phyloP scores from a whole-genome alignment of 2,329 filamentous ascomycete species.

The Fusarium luffae region DNA sequence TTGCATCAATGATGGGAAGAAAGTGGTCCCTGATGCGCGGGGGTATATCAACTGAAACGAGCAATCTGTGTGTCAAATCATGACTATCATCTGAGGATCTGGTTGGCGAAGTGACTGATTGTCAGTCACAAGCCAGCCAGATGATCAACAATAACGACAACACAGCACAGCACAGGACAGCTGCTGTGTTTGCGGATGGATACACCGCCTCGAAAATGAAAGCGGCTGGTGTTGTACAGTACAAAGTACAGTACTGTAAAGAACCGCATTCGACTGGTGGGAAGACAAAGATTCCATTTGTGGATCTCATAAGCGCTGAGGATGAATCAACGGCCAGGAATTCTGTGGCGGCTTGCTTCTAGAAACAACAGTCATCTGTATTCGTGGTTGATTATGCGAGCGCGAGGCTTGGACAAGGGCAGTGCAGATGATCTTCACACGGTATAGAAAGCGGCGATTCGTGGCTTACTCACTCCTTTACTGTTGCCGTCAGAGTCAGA shows the following conservation, averaged over 20 bases:
- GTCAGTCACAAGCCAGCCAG: constrained; percentile 34
- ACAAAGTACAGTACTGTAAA: constrained; percentile 3
- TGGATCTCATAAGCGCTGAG: constrained; percentile 15
- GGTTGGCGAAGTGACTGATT: constrained; percentile 40
- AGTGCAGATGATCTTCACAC: constrained; percentile 14
- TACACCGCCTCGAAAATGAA: constrained; percentile 39
- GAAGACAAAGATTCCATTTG: constrained; percentile 20
- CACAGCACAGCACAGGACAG: background rate
- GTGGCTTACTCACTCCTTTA: background rate
- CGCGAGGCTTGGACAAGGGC: constrained; percentile 21
- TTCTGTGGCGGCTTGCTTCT: constrained; percentile 40
- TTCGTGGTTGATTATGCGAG: constrained; percentile 12
- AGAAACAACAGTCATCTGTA: constrained; percentile 14
- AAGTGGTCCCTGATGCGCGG: constrained; percentile 19
- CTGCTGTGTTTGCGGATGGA: background rate
- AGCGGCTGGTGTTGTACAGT: constrained; percentile 31
- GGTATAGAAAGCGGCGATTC: constrained; percentile 17
- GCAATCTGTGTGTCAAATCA: constrained; percentile 28
- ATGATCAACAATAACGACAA: constrained; percentile 25
- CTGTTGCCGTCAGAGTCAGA: background rate
- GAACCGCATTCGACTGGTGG: constrained; percentile 22
- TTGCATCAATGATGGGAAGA: constrained; percentile 15
- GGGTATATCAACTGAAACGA: constrained; percentile 30
- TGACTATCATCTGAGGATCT: constrained; percentile 33
- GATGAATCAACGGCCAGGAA: constrained; percentile 34